phyloP scores from a whole-genome alignment of 192 early-diverging fungal genomes.

The Backusella mclennaniae region DNA sequence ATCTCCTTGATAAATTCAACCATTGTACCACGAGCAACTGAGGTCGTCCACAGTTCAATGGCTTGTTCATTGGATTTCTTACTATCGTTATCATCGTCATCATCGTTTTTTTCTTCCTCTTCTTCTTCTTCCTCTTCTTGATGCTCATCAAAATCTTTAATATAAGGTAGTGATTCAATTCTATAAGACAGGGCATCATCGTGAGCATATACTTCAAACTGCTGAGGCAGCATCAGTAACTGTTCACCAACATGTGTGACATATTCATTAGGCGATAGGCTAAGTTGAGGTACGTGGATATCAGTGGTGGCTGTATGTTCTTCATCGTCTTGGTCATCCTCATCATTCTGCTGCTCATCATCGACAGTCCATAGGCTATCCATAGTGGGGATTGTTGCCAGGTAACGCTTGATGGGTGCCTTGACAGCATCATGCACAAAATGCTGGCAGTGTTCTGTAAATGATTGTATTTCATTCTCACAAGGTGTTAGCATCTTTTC shows the following conservation, averaged over 20 bases:
- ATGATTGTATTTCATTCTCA: background rate
- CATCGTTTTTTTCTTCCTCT: slow-evolving; percentile 32
- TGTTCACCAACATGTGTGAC: slow-evolving; percentile 70
- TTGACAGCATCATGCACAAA: slow-evolving; percentile 24
- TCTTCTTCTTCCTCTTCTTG: slow-evolving; percentile 28
- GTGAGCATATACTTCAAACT: slow-evolving; percentile 63
- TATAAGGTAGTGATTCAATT: slow-evolving; percentile 42
- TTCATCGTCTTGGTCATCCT: slow-evolving; percentile 8
- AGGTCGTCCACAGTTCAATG: slow-evolving; percentile 57
- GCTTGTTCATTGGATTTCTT: slow-evolving; percentile 49
- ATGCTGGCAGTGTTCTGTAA: slow-evolving; percentile 11
- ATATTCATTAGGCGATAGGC: slow-evolving; percentile 62
- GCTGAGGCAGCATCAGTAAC: slow-evolving; percentile 64
- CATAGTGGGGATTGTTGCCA: background rate
- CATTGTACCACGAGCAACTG: slow-evolving; percentile 63
- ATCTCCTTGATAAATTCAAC: slow-evolving; percentile 37
- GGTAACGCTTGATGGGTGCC: slow-evolving; percentile 10
- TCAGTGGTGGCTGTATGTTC: slow-evolving; percentile 10
- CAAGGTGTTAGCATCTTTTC: background rate
- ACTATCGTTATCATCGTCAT: slow-evolving; percentile 28
- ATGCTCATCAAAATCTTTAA: background rate
- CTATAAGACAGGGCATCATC: slow-evolving; percentile 50
- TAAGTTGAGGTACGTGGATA: slow-evolving; percentile 40
- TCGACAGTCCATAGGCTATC: background rate
- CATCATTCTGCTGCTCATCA: slow-evolving; percentile 9